Percentiles rank a stretch among this genome's conserved stretches.
Conservation (phyloP, 2,329 filamentous ascomycete species). For the Aureobasidium pullulans region DNA sequence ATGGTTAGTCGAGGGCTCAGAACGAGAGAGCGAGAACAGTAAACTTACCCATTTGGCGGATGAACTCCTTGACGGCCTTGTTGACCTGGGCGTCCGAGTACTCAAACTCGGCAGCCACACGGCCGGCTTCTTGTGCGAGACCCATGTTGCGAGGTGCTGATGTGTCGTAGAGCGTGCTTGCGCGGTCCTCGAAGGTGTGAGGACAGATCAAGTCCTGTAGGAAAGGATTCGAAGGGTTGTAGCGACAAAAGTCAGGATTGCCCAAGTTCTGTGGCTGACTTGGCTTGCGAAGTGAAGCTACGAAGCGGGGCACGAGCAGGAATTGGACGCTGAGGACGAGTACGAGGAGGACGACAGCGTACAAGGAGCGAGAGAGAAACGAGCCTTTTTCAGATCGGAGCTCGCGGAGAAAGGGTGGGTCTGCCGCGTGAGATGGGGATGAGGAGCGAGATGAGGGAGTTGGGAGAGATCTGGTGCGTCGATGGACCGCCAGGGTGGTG, state of each 20-base stretch:
- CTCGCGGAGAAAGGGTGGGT: slow-evolving; percentile 24
- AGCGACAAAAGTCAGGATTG: slow-evolving; percentile 7
- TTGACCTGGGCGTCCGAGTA: slow-evolving; percentile 72
- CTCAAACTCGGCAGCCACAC: slow-evolving; percentile 78
- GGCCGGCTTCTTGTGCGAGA: slow-evolving; percentile 63
- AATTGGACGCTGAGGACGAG: slow-evolving; percentile 21
- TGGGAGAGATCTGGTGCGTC: slow-evolving; percentile 16
- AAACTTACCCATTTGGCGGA: slow-evolving; percentile 68
- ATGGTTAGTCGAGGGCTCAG: slow-evolving; percentile 11
- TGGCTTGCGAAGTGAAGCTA: slow-evolving; percentile 1
- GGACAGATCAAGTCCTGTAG: slow-evolving; percentile 29
- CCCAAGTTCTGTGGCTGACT: background rate
- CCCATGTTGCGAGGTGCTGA: slow-evolving; percentile 37
- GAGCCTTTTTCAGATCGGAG: slow-evolving; percentile 19
- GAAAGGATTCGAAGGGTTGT: slow-evolving; percentile 26
- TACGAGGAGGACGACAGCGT: slow-evolving; percentile 19
- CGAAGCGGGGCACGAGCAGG: slow-evolving; percentile 16
- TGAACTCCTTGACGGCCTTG: slow-evolving; percentile 74
- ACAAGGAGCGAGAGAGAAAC: slow-evolving; percentile 17
- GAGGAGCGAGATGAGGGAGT: slow-evolving; percentile 16
- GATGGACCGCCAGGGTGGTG: slow-evolving; percentile 16
- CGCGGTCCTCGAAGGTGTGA: slow-evolving; percentile 1
- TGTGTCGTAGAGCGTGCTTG: slow-evolving; percentile 16
- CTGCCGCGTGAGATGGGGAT: slow-evolving; percentile 13
- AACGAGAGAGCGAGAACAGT: background rate